Base-by-base conservation (phyloP, 192 early-diverging fungal genomes). In the Dissophora globulifera region DNA sequence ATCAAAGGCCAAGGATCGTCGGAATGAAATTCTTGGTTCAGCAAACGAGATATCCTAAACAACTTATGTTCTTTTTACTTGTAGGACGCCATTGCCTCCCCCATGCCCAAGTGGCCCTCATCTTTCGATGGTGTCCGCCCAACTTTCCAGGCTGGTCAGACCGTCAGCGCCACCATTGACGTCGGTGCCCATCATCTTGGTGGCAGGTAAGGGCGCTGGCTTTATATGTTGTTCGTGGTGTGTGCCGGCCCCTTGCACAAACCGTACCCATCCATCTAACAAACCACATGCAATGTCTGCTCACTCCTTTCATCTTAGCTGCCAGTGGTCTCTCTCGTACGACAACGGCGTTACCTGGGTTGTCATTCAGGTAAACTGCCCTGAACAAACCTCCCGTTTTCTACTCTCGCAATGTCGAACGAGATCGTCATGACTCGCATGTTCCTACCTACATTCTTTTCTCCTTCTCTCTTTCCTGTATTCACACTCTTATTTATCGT, bases 281-380 rank as follows among this genome's bases (percentile, higher is more conserved):
- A n/a, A n/a, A n/a, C n/a, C n/a, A n/a, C n/a, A n/a, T n/a, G n/a
- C n/a, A n/a, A n/a, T n/a, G n/a, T n/a, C n/a, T n/a, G n/a, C n/a
- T n/a, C n/a, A n/a, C n/a, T n/a, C n/a, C n/a, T n/a, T n/a, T n/a
- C n/a, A n/a, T n/a, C n/a, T n/a, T n/a, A n/a, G 91, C 67, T 92
- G 91, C 52, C 87, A 91, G 69, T 88, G 89, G 64, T 81, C 88
- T 5, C 64, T 90, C 19, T 88, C 88, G 0, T 88, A 85, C 55
- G 86, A 90, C 69, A 80, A 82, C 58, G 89, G 85, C 61, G 84
- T 83, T 32, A 85, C 79, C 47, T 92, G 85, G 79, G 90, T 85
- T 0, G 89, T 89, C 31, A 60, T 92, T n/a, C n/a, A n/a, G n/a
- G n/a, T n/a, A n/a, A n/a, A n/a, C n/a, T n/a, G n/a, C n/a, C n/a